phyloP scores from a whole-genome alignment of 2,329 filamentous ascomycete species.

The Ascochyta pisi region DNA sequence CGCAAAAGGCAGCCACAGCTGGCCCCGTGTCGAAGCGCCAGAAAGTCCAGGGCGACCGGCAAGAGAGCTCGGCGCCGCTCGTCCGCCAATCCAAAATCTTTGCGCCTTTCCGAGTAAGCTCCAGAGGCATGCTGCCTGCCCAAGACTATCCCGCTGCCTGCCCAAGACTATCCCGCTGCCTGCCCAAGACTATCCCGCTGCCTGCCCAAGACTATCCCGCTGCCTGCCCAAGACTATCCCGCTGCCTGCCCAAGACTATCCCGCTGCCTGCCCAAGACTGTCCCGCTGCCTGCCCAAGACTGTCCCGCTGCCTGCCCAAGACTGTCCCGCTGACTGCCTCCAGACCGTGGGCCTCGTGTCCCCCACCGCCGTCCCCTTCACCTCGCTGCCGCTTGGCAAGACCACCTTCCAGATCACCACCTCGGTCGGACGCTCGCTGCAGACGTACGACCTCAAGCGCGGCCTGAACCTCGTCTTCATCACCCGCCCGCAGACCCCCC shows the following conservation, averaged over 20 bases:
- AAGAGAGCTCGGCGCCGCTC: conserved; percentile 51
- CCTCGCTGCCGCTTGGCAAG: conserved; percentile 85
- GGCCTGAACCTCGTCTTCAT: conserved; percentile 94
- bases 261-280: too few relatives aligned
- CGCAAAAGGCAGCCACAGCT: conserved; percentile 51
- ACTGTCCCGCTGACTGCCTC: conserved; percentile 13
- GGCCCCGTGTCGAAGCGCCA: conserved; percentile 72
- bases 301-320: not conserved
- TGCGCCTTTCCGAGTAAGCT: conserved; percentile 84
- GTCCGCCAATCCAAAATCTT: conserved; percentile 77
- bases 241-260: not conserved
- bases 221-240: too few relatives aligned
- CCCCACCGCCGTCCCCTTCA: conserved; percentile 88
- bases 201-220: too few relatives aligned
- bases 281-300: not conserved
- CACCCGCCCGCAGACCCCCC: conserved; percentile 86
- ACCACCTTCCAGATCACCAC: conserved; percentile 98
- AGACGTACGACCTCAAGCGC: conserved; percentile 92
- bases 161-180: too few relatives aligned
- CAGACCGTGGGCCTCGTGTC: conserved; percentile 94
- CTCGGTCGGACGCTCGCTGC: conserved; percentile 85
- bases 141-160: conserved; percentile 11
- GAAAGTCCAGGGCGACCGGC: conserved; percentile 37
- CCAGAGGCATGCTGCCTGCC: not conserved
- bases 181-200: too few relatives aligned